Percentiles rank a stretch among this genome's conserved stretches.
Conservation (phyloP, 306 rosid species). For the Rosa multiflora region DNA sequence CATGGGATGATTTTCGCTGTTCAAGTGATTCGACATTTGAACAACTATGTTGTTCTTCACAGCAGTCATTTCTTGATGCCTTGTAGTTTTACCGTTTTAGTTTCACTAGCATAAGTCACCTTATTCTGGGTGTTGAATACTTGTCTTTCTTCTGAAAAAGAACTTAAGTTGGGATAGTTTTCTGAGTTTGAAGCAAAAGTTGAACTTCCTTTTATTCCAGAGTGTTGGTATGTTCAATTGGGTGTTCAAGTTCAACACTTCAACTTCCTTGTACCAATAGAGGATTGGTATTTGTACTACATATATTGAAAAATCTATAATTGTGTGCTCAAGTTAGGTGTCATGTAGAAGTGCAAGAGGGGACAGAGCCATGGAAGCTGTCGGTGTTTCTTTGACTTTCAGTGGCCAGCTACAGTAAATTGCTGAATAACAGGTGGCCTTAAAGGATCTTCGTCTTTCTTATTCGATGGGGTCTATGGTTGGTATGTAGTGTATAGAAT, state of each 20-base stretch:
- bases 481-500: background rate
- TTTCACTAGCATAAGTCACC: background rate
- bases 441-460: background rate
- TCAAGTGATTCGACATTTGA: background rate
- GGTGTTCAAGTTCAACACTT: background rate
- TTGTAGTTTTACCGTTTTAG: background rate
- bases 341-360: background rate
- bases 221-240: background rate
- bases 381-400: background rate
- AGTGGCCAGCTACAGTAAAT: background rate
- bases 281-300: background rate
- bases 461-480: background rate
- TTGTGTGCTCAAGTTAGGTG: background rate
- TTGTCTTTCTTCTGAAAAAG: background rate
- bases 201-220: background rate
- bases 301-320: background rate
- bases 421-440: background rate
- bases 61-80: background rate
- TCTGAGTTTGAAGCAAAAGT: conserved; percentile 10
- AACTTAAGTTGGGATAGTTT: background rate
- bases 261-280: background rate
- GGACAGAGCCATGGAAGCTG: background rate
- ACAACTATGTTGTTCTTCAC: background rate
- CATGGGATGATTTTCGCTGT: background rate
- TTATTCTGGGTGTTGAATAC: background rate